Base-by-base conservation (phyloP, 371 early-diverging fungal genomes). In the Rhizomucor miehei region DNA sequence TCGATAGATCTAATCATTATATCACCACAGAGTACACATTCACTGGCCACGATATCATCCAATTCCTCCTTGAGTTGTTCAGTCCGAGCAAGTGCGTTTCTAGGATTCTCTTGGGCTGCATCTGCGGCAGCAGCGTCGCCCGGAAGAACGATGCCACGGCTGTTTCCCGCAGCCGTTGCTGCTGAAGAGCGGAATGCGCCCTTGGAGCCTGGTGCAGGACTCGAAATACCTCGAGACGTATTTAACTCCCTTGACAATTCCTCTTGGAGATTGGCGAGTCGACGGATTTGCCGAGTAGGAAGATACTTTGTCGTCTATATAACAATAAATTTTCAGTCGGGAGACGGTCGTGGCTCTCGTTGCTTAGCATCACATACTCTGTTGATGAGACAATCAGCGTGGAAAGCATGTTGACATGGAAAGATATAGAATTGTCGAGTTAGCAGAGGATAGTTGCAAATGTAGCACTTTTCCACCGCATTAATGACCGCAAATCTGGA, bases 391-490 rank as follows among this genome's bases (percentile, higher is more conserved):
- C 95, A 95, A 60, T 94, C 92, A 13, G 89, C 80, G 65, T 96
- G 96, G 79, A 94, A 95, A 14, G 88, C 85, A 64, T 97, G 97
- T 54, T 92, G 89, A 61, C 98, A 97, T 1, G 97, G 97, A 61
- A 97, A 98, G 23, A 93, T 85, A 52, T 92, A 94, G 56, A 96
- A 94, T 64, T 89, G 91, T 13, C 93, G 80, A 5, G 87, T 85
- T 66, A 94, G 69, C 36, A 95, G 70, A 2, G 93, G 87, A 40
- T 73, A 72, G 9, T 79, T 59, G 63, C 98, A 98, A 3, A 86
- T 45, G 34, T 87, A 81, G 60, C 98, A 98, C 47, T 77, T 66
- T 62, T 95, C 94, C 6, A 86, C 82, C 1, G 91, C 82, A 14
- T 85, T 83, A 4, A 96, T 73, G 0, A 91, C 63, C 1, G 89